phyloP scores from a whole-genome alignment of 805 yeast species.

The Suhomyces sp. region DNA sequence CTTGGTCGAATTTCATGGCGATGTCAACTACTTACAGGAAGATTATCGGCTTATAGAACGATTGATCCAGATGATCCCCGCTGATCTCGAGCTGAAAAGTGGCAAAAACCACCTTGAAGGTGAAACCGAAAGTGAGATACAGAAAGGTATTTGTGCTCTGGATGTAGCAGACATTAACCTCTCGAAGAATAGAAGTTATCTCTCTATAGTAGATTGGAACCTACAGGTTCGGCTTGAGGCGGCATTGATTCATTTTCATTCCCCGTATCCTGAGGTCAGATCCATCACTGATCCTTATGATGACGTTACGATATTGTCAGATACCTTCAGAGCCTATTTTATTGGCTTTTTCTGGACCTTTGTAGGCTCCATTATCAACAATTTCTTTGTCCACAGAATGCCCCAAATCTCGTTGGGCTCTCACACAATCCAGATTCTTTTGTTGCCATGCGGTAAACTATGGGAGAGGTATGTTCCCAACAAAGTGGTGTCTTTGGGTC shows the following conservation, averaged over 20 bases:
- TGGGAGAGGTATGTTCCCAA: slow-evolving; percentile 35
- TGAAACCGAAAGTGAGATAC: neutral
- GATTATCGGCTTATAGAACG: slow-evolving; percentile 34
- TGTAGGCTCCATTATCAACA: slow-evolving; percentile 53
- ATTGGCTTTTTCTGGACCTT: slow-evolving; percentile 51
- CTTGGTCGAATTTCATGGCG: slow-evolving; percentile 32
- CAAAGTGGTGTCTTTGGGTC: slow-evolving; percentile 20
- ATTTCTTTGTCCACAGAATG: slow-evolving; percentile 54
- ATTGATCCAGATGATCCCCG: slow-evolving; percentile 20
- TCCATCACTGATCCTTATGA: slow-evolving; percentile 62
- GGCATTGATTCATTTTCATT: slow-evolving; percentile 39
- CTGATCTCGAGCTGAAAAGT: slow-evolving; percentile 6
- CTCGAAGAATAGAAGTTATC: slow-evolving; percentile 9
- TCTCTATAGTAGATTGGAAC: slow-evolving; percentile 22
- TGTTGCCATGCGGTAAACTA: slow-evolving; percentile 38
- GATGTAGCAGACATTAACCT: neutral
- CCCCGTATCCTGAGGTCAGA: slow-evolving; percentile 66
- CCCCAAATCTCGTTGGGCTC: slow-evolving; percentile 40
- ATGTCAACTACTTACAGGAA: slow-evolving; percentile 34
- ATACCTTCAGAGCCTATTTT: slow-evolving; percentile 55
- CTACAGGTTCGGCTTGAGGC: slow-evolving; percentile 42
- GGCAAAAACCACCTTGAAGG: neutral
- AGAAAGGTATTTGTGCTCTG: neutral
- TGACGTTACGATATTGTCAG: slow-evolving; percentile 47
- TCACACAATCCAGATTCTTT: slow-evolving; percentile 39